A percentile compares a stretch with the other conserved stretches of the same genome.
These are phyloP conservation scores for Verbena officinalis DNA, from an alignment of 257 asterid species.

Conservation along the genomic window DNA sequence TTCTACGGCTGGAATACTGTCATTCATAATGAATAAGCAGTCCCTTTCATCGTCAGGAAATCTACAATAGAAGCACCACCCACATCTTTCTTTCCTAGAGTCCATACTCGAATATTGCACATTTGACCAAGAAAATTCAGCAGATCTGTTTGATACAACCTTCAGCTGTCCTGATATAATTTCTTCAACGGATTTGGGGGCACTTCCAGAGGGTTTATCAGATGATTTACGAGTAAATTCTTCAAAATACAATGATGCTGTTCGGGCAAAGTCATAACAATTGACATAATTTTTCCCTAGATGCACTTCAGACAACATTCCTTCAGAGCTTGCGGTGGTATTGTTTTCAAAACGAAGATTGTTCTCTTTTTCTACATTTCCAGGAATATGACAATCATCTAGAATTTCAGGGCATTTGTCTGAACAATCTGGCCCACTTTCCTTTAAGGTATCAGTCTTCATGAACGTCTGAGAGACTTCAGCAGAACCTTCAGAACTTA, in stretches of 20 bases:
- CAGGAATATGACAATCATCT: conserved; percentile 43
- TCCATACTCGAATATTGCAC: conserved; percentile 36
- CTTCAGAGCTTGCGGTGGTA: conserved; percentile 26
- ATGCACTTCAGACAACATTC: conserved; percentile 34
- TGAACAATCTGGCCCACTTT: conserved; percentile 32
- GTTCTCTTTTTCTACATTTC: conserved; percentile 35
- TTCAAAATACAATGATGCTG: conserved; percentile 60
- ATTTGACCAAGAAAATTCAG: conserved; percentile 75
- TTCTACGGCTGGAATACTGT: conserved; percentile 50
- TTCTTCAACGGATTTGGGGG: conserved; percentile 60
- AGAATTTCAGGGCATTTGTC: conserved; percentile 38
- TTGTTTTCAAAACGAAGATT: conserved; percentile 33
- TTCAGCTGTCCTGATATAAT: conserved; percentile 66
- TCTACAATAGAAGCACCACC: conserved; percentile 91
- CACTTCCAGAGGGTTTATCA: conserved; percentile 48
- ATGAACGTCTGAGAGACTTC: conserved; percentile 61
- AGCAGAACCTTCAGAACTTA: conserved; percentile 76
- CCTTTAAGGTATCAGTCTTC: conserved; percentile 37
- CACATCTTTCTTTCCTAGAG: conserved; percentile 77
- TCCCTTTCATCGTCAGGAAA: conserved; percentile 66
- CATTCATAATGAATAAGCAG: conserved; percentile 69
- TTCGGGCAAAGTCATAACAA: conserved; percentile 72
- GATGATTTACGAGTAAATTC: conserved; percentile 52
- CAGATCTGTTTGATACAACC: conserved; percentile 58
- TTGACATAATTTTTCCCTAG: conserved; percentile 51